A percentile compares a stretch with the other conserved stretches of the same genome.
Conservation (phyloP, 805 yeast genomes). For the Saturnispora galanensis region DNA sequence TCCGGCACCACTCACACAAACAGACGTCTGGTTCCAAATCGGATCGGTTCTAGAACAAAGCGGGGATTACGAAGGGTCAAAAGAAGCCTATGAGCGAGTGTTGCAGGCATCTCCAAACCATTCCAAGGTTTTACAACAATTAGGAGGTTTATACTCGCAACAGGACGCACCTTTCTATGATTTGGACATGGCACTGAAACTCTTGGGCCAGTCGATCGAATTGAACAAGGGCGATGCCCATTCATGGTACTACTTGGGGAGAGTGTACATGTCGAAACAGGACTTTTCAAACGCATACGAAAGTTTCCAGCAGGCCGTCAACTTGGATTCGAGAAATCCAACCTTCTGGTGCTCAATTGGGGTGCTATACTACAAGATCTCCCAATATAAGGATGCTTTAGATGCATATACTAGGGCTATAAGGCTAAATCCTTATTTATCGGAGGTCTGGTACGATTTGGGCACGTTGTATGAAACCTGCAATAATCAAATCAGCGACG, state of each 20-base stretch:
- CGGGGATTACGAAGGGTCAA: slow-evolving; percentile 83
- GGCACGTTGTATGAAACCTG: slow-evolving; percentile 97
- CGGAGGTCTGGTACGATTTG: slow-evolving; percentile 97
- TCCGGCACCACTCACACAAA: slow-evolving; percentile 90
- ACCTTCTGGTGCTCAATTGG: slow-evolving; percentile 98
- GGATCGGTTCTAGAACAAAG: slow-evolving; percentile 94
- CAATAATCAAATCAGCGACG: slow-evolving; percentile 90
- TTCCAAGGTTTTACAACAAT: slow-evolving; percentile 90
- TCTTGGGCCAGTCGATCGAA: slow-evolving; percentile 79
- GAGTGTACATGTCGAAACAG: slow-evolving; percentile 93
- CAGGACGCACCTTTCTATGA: slow-evolving; percentile 63
- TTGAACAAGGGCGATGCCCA: slow-evolving; percentile 88
- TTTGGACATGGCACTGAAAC: slow-evolving; percentile 71
- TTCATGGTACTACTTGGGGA: slow-evolving; percentile 93
- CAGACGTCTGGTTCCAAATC: slow-evolving; percentile 97
- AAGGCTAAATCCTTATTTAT: slow-evolving; percentile 86
- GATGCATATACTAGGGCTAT: slow-evolving; percentile 98
- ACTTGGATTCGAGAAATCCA: slow-evolving; percentile 92
- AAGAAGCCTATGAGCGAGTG: slow-evolving; percentile 92
- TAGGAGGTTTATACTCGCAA: slow-evolving; percentile 89
- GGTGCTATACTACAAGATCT: slow-evolving; percentile 89
- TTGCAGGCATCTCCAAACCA: slow-evolving; percentile 84
- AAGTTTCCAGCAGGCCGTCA: slow-evolving; percentile 97
- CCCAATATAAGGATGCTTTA: slow-evolving; percentile 92
- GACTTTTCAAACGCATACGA: slow-evolving; percentile 96